Evolutionary conservation across 2,329 filamentous ascomycete species (phyloP), one percentile per base, ranked within the genome.

Genomic region (Trichoderma endophyticum): DNA sequence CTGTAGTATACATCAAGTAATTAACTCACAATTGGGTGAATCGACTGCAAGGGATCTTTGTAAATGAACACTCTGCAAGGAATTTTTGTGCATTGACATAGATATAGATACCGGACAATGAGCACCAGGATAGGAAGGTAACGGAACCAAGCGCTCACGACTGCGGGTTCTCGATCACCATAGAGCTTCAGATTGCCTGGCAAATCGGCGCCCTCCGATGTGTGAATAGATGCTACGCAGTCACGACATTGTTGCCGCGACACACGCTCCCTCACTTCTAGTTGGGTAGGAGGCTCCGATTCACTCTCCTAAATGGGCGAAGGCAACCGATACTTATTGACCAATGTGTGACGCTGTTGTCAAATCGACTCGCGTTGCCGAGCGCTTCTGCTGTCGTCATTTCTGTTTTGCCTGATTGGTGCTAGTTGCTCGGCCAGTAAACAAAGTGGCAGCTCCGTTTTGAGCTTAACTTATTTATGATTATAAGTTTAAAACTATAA

Each of bases 61-160:
- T 32, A 34, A 32, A 39, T 60, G 18, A 51, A 32, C 18, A 43
- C 24, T 60, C 65, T 69, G 65, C 65, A 61, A 69, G 65, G 65
- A 60, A 43, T 69, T 48, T 69, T 69, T 69, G 65, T 60, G 54
- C 65, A 68, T 68, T 64, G 34, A 62, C 34, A 26, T 36, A 36
- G 34, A 67, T 32, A 24, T 21, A 60, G 65, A 60, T 60, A 51
- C 26, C 65, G 65, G 65, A 3, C 26, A 60, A 51, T 69, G 54
- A 59, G 39, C 57, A 48, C 65, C 56, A 26, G 65, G 57, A 60
- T 60, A 61, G 39, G 65, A 69, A 69, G 65, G 65, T 69, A 26
- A 48, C 26, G n/a, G 43, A 30, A 30, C 54, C 12, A n/a, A 32
- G 32, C 26, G 34, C 65, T 32, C 34, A 43, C 7, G 65, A 18